These are phyloP conservation scores for Calonectria montana DNA, from an alignment of 2,329 filamentous ascomycete genomes.

Conservation along the genomic window DNA sequence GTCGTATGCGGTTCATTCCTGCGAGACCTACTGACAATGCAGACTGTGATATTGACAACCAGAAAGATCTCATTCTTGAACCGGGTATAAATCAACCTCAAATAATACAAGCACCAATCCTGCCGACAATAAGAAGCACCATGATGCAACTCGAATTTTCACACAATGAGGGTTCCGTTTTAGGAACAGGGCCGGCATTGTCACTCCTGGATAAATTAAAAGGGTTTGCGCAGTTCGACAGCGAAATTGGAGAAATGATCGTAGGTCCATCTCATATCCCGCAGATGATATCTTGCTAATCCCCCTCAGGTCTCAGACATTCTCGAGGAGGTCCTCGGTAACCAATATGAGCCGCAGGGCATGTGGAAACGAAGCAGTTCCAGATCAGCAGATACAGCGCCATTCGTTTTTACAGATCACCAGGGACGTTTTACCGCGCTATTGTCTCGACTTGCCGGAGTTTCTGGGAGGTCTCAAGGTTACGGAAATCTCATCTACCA, in stretches of 20 bases:
- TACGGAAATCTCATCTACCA: neutral
- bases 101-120: neutral
- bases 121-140: neutral
- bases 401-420: neutral
- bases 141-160: conserved; percentile 13
- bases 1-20: neutral
- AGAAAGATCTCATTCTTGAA: neutral
- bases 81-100: neutral
- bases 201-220: neutral
- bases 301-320: conserved; percentile 8
- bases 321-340: neutral
- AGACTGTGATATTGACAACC: neutral
- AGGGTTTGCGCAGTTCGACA: neutral
- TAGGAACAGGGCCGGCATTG: neutral
- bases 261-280: neutral
- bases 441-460: neutral
- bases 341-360: conserved; percentile 6
- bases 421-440: neutral
- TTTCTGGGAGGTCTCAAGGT: neutral
- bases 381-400: neutral
- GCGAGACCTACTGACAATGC: neutral
- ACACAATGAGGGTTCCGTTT: neutral
- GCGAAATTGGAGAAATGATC: conserved; percentile 14
- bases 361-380: neutral
- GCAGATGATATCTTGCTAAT: neutral